Percentiles rank a stretch among this genome's conserved stretches.
Conservation (phyloP, 2,329 filamentous ascomycete species). For the Coniochaeta pulveracea region DNA sequence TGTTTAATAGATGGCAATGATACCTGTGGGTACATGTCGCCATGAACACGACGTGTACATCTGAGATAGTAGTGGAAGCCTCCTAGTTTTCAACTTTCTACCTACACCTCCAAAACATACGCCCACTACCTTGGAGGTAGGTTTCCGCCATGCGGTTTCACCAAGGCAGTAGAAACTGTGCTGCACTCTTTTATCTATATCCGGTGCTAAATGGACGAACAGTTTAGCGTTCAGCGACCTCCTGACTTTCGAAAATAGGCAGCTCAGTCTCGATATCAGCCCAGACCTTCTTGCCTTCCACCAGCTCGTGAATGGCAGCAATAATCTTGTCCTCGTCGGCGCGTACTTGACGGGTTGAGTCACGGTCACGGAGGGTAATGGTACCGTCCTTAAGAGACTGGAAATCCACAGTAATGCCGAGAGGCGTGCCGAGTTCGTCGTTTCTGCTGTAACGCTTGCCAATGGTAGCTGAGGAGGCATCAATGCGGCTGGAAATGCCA, state of each 20-base stretch:
- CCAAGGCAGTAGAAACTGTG: too few species aligned
- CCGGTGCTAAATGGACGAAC: too few species aligned
- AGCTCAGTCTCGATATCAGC: conserved; percentile 63
- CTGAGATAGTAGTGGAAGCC: too few species aligned
- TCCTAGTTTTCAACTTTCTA: too few species aligned
- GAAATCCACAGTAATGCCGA: conserved; percentile 93
- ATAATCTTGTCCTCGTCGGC: conserved; percentile 72
- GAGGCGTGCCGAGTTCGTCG: conserved; percentile 88
- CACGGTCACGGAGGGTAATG: conserved; percentile 80
- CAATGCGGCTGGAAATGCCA: conserved; percentile 74
- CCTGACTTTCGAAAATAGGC: conserved; percentile 76
- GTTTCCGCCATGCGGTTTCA: too few species aligned
- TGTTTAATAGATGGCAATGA: too few species aligned
- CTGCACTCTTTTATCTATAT: too few species aligned
- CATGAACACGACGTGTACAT: too few species aligned
- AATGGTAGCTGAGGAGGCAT: conserved; percentile 84
- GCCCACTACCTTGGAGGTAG: too few species aligned
- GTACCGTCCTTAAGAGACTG: conserved; percentile 82
- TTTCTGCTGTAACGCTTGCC: conserved; percentile 92
- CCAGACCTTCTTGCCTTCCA: conserved; percentile 44
- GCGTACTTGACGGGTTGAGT: conserved; percentile 84
- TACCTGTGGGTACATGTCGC: too few species aligned
- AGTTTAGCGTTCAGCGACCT: too few species aligned
- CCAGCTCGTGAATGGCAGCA: conserved; percentile 50
- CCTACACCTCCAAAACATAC: too few species aligned